Conservation (phyloP, 2,329 filamentous ascomycete genomes). For the Trichoderma cornu-damae region DNA sequence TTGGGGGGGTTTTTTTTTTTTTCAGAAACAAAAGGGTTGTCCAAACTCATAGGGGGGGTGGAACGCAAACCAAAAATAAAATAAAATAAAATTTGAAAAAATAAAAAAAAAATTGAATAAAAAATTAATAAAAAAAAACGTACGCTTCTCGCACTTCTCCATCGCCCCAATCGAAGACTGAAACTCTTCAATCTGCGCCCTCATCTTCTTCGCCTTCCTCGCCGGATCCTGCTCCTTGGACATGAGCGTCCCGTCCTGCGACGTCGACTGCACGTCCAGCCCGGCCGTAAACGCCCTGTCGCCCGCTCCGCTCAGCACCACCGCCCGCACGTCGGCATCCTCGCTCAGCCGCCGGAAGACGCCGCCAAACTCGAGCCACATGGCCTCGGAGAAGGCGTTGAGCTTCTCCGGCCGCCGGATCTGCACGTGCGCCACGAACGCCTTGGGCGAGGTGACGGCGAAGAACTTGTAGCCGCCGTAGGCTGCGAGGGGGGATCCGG, state of each 20-base stretch:
- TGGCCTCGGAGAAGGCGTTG: slow-evolving; percentile 78
- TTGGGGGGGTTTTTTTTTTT: no score
- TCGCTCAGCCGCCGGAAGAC: slow-evolving; percentile 69
- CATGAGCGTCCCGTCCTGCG: slow-evolving; percentile 43
- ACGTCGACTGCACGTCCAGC: slow-evolving; percentile 72
- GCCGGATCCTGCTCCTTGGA: slow-evolving; percentile 50
- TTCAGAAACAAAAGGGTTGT: neutral
- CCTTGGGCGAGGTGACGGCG: slow-evolving; percentile 64
- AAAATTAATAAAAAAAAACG: slow-evolving; percentile 30
- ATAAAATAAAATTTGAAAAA: no score
- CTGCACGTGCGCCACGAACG: slow-evolving; percentile 82
- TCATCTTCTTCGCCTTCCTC: slow-evolving; percentile 56
- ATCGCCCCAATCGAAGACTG: slow-evolving; percentile 71
- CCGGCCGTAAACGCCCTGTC: slow-evolving; percentile 81
- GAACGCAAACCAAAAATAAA: neutral
- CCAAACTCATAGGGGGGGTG: no score
- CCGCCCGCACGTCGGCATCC: slow-evolving; percentile 66
- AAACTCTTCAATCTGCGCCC: slow-evolving; percentile 70
- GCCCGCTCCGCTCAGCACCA: slow-evolving; percentile 77
- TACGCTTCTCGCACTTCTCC: slow-evolving; percentile 85
- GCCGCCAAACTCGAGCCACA: slow-evolving; percentile 76
- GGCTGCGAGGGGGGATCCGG: slow-evolving; percentile 27
- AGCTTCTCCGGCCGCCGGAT: slow-evolving; percentile 83
- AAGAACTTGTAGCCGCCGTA: slow-evolving; percentile 59
- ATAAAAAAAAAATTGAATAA: no score